Evolutionary conservation across 1,284 basidiomycete species (phyloP), one percentile per base, ranked within the genome.

Genomic region (Ceratobasidium sp.): DNA sequence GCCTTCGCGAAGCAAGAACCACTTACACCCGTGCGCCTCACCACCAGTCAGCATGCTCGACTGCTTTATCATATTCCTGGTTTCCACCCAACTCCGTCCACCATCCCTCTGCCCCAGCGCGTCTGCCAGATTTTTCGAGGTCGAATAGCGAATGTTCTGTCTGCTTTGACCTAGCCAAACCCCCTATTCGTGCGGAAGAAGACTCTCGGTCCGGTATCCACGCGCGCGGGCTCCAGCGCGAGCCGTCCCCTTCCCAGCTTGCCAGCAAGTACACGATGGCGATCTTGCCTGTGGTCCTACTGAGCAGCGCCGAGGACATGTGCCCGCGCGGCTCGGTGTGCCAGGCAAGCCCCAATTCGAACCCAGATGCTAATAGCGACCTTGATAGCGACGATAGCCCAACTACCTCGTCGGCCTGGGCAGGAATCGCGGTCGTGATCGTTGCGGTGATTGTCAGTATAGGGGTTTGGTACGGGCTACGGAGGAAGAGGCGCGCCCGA

Each of bases 1-100:
- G 30, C 16, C 50, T 55, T 67, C 64, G 64, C 50, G 64, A 67
- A 67, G 64, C 61, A 41, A 67, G 64, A 67, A 55, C 64, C 64
- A 32, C 18, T 38, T 14, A n/a, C 28, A 7, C 18, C 30, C 61
- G 63, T 66, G 63, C 64, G 50, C 64, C 64, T 67, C 50, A 46
- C 64, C 54, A 50, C 49, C 62, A 52, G 64, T 67, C 64, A 44
- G 64, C 64, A 67, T 41, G 46, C 49, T 67, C 49, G 9, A 8
- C 18, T 4, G 35, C 21, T 41, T 43, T 55, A 67, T 66, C 50
- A 54, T 32, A 66, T 41, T 54, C 16, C 47, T 54, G 14, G 46
- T 49, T 32, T 66, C 49, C 28, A 32, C 30, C 30, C 5, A 8
- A n/a, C 18, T 7, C 46, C 23, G 16, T 28, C 63, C 49, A 23